A percentile compares a stretch with the other conserved stretches of the same genome.
phyloP scores from a whole-genome alignment of 495 filamentous ascomycete genomes.

The Neurospora tetraspora region DNA sequence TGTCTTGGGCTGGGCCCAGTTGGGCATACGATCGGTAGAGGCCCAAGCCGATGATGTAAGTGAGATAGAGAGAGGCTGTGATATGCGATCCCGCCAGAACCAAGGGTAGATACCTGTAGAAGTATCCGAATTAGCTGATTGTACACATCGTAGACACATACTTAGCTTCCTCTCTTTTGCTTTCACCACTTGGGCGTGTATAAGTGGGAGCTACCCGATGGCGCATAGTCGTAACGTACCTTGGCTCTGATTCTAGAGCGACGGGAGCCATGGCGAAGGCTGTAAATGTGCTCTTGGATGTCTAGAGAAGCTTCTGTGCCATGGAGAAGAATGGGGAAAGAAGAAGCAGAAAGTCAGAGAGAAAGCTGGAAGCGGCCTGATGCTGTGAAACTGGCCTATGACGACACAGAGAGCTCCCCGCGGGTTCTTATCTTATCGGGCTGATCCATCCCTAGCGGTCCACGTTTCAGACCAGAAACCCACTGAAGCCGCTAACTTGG shows the following conservation, averaged over 20 bases:
- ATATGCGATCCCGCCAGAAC: conserved; percentile 26
- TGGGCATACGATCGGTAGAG: conserved; percentile 34
- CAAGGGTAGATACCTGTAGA: conserved; percentile 30
- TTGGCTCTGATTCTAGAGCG: conserved; percentile 18
- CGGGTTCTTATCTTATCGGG: not conserved
- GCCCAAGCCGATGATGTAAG: conserved; percentile 24
- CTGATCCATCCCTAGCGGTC: not conserved
- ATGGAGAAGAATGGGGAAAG: not conserved
- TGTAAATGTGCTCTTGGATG: not conserved
- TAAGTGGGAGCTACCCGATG: not conserved
- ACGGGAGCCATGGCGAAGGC: conserved; percentile 23
- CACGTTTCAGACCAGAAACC: not conserved
- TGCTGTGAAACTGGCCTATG: not conserved
- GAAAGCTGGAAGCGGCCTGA: not conserved
- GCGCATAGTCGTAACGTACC: conserved; percentile 10
- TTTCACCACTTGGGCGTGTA: not conserved
- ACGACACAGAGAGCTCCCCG: not conserved
- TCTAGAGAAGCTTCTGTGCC: not conserved
- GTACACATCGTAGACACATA: too few relatives aligned
- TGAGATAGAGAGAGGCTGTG: conserved; percentile 24
- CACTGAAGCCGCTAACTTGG: not conserved
- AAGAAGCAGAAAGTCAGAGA: not conserved
- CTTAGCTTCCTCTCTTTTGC: not conserved
- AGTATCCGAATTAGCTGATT: not conserved
- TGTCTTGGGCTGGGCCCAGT: conserved; percentile 36